Percentiles rank a stretch among this genome's conserved stretches.
Evolutionary conservation across 2,329 filamentous ascomycete genomes (phyloP).

Genomic region (Stemphylium vesicarium): DNA sequence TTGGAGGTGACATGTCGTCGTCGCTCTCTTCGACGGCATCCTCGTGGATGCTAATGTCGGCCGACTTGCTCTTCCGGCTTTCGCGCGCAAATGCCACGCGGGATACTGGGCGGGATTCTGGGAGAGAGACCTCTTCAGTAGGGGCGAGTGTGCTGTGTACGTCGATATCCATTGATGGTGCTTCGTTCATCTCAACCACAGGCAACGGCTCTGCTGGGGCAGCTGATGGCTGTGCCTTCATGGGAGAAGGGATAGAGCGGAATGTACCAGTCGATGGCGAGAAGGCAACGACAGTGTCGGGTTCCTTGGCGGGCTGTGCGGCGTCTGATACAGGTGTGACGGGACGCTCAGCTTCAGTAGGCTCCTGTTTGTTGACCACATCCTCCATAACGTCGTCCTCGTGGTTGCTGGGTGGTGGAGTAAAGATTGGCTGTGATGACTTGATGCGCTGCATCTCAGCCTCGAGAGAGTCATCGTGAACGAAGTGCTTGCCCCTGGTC

Average conservation of each 20-base stretch:
- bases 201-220: constrained; percentile 24
- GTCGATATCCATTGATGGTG: constrained; percentile 34
- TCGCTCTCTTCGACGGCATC: constrained; percentile 42
- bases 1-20: constrained; percentile 32
- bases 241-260: constrained; percentile 40
- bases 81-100: constrained; percentile 16
- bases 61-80: constrained; percentile 20
- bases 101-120: constrained; percentile 11
- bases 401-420: constrained; percentile 69
- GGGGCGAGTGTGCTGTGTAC: constrained; percentile 25
- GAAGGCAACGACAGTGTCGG: constrained; percentile 39
- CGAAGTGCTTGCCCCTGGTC: constrained; percentile 47
- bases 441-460: constrained; percentile 48
- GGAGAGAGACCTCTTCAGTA: constrained; percentile 17
- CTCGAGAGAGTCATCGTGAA: constrained; percentile 46
- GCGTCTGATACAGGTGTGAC: constrained; percentile 31
- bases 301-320: constrained; percentile 4
- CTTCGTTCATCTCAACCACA: constrained; percentile 27
- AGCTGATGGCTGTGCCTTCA: constrained; percentile 25
- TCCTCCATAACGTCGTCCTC: constrained; percentile 51
- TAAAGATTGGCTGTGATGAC: constrained; percentile 61
- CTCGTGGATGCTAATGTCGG: constrained; percentile 39
- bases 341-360: constrained; percentile 23
- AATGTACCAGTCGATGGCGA: constrained; percentile 50
- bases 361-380: constrained; percentile 31